These are phyloP conservation scores for Capronia epimyces DNA, from an alignment of 2,329 filamentous ascomycete species.

Conservation along the genomic window DNA sequence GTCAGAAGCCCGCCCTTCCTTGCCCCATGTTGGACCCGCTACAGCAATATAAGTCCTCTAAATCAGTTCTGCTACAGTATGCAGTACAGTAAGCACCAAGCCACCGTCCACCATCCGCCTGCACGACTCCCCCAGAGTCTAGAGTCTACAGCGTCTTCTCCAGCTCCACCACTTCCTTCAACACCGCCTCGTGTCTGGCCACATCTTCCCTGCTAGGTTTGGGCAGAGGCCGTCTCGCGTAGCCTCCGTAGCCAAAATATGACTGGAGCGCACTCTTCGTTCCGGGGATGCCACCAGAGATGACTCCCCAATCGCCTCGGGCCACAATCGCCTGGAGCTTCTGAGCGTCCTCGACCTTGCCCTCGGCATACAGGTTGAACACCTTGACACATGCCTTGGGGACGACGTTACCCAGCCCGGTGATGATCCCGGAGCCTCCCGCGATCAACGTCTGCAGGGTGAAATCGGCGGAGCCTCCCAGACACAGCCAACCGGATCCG, in stretches of 20 bases:
- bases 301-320: slow-evolving; percentile 63
- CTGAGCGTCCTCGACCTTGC: slow-evolving; percentile 56
- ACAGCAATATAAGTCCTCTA: too few species aligned
- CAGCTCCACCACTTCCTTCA: slow-evolving; percentile 37
- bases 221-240: slow-evolving; percentile 53
- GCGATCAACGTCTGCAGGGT: slow-evolving; percentile 64
- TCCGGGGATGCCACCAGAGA: slow-evolving; percentile 62
- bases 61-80: too few species aligned
- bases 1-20: too few species aligned
- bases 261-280: slow-evolving; percentile 61
- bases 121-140: too few species aligned
- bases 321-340: slow-evolving; percentile 62
- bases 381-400: slow-evolving; percentile 61
- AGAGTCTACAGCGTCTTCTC: slow-evolving; percentile 30
- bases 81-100: too few species aligned
- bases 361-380: slow-evolving; percentile 55
- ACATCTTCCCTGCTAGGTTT: slow-evolving; percentile 39
- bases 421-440: slow-evolving; percentile 66
- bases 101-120: too few species aligned
- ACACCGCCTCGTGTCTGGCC: slow-evolving; percentile 34
- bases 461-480: slow-evolving; percentile 70
- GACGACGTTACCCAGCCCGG: slow-evolving; percentile 65
- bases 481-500: slow-evolving; percentile 63
- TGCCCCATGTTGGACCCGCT: too few species aligned
- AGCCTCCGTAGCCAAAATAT: slow-evolving; percentile 61